phyloP scores from a whole-genome alignment of 305 asterid genomes.

The Solanum chacoense region DNA sequence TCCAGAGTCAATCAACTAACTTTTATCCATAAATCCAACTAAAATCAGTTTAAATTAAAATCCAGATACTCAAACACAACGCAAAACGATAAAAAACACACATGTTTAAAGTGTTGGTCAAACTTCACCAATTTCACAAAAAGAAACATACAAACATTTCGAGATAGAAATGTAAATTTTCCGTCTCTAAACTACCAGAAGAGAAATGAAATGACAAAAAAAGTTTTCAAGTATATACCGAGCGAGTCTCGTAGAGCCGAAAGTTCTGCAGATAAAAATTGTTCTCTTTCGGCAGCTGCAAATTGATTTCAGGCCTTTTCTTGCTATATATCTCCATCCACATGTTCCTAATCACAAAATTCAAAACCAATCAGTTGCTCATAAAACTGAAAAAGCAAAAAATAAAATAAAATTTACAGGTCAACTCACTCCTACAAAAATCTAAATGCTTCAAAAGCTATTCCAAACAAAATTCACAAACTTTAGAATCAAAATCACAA shows the following conservation, averaged over 20 bases:
- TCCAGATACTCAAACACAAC: not conserved
- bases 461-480: not conserved
- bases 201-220: not conserved
- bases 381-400: not conserved
- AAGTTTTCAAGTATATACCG: slow-evolving; percentile 35
- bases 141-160: not conserved
- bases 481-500: not conserved
- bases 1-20: not conserved
- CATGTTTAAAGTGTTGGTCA: not conserved
- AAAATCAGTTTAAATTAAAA: not conserved
- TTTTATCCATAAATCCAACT: not conserved
- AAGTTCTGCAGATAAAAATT: slow-evolving; percentile 40
- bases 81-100: not conserved
- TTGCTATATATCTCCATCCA: not conserved
- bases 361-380: not conserved
- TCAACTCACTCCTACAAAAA: not conserved
- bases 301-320: slow-evolving; percentile 15
- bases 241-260: slow-evolving; percentile 61
- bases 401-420: not conserved
- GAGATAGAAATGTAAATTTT: not conserved
- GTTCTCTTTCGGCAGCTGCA: slow-evolving; percentile 9
- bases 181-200: not conserved
- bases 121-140: not conserved
- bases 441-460: not conserved
- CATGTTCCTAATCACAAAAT: not conserved